These are phyloP conservation scores for Ophiostoma sp. DNA, from an alignment of 2,329 filamentous ascomycete genomes.

Conservation along the genomic window DNA sequence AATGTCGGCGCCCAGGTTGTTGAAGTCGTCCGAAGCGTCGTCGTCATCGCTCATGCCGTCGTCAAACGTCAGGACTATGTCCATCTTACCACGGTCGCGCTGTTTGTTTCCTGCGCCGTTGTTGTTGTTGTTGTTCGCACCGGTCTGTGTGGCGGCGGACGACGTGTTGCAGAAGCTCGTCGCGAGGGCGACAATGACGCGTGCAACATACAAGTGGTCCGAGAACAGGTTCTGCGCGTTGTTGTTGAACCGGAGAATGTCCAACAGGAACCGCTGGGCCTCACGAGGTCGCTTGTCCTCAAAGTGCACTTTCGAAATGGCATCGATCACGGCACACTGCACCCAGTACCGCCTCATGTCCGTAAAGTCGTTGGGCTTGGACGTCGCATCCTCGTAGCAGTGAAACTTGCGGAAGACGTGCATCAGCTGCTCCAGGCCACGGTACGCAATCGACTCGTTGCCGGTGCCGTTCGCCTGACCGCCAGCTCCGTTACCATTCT, in stretches of 20 bases:
- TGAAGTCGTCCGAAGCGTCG: conserved; percentile 19
- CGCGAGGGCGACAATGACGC: conserved; percentile 66
- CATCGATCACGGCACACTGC: conserved; percentile 77
- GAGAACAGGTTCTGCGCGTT: conserved; percentile 88
- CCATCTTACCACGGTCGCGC: conserved; percentile 26
- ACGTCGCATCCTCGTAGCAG: conserved; percentile 78
- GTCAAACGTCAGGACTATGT: conserved; percentile 42
- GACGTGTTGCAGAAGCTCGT: conserved; percentile 56
- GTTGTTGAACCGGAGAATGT: conserved; percentile 90
- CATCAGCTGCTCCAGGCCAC: conserved; percentile 64
- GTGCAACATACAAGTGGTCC: conserved; percentile 85
- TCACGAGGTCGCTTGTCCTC: conserved; percentile 75
- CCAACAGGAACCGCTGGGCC: conserved; percentile 80
- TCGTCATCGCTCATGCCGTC: conserved; percentile 27
- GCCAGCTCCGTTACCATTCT: not conserved
- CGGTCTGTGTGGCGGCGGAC: conserved; percentile 28
- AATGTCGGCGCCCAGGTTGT: conserved; percentile 43
- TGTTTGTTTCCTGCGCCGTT: conserved; percentile 23
- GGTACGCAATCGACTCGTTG: conserved; percentile 25
- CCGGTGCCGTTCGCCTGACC: not conserved
- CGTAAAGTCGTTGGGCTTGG: conserved; percentile 85
- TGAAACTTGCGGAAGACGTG: conserved; percentile 87
- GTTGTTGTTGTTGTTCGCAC: conserved; percentile 27
- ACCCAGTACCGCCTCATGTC: conserved; percentile 84
- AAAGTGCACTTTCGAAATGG: conserved; percentile 77